phyloP scores from a whole-genome alignment of 345 rosid species.

The Brassica incana region DNA sequence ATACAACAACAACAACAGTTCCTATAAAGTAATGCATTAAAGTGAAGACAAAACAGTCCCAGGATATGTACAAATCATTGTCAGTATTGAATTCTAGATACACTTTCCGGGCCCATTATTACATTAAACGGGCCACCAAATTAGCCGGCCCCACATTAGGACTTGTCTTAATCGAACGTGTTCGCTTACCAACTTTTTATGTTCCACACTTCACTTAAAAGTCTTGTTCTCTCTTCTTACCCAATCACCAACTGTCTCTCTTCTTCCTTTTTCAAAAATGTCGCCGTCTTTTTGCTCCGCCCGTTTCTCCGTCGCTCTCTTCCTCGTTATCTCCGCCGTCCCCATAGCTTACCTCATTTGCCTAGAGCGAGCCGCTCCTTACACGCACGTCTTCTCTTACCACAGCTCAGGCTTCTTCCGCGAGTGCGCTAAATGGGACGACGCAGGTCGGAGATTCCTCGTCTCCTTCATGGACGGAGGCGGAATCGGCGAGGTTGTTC shows the following conservation, averaged over 20 bases:
- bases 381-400: conserved; percentile 73
- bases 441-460: conserved; percentile 63
- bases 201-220: conserved; percentile 3
- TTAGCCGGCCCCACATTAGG: not conserved
- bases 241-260: not conserved
- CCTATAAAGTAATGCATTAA: conserved; percentile 1
- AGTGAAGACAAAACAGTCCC: not conserved
- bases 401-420: conserved; percentile 71
- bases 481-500: conserved; percentile 64
- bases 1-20: too few relatives aligned
- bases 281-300: conserved; percentile 30
- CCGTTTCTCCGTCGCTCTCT: conserved; percentile 25
- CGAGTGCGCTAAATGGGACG: conserved; percentile 96
- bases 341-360: conserved; percentile 68
- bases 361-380: conserved; percentile 51
- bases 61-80: not conserved
- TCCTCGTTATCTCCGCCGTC: conserved; percentile 63
- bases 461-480: conserved; percentile 82
- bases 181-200: conserved; percentile 7
- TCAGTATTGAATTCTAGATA: conserved; percentile 12
- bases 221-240: not conserved
- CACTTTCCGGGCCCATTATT: conserved; percentile 13
- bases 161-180: not conserved
- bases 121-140: conserved; percentile 21
- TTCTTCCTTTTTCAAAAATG: conserved; percentile 14